phyloP scores from a whole-genome alignment of 2,329 filamentous ascomycete genomes.

The Calonectria pauciramosa region DNA sequence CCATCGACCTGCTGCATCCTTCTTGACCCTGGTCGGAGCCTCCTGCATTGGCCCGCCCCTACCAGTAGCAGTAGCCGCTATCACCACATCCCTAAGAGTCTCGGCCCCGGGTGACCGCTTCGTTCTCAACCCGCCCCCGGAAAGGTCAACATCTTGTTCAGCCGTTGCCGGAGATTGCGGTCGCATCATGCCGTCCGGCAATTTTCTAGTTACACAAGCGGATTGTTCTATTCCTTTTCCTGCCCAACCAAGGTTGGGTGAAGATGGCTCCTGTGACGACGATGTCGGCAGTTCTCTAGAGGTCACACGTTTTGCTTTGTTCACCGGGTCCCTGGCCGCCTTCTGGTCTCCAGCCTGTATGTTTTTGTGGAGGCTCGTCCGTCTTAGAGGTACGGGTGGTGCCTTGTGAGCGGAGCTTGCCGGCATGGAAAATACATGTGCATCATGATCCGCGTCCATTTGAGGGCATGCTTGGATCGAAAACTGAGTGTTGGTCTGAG shows the following conservation, averaged over 20 bases:
- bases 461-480: background rate
- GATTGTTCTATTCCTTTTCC: background rate
- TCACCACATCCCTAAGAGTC: constrained; percentile 36
- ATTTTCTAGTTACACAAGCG: background rate
- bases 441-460: constrained; percentile 9
- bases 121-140: constrained; percentile 33
- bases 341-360: background rate
- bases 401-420: constrained; percentile 14
- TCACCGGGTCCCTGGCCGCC: background rate
- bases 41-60: constrained; percentile 26
- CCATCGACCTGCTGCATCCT: constrained; percentile 45
- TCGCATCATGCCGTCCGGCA: background rate
- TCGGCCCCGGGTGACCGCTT: constrained; percentile 40
- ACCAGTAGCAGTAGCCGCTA: constrained; percentile 21
- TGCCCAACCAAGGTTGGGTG: background rate
- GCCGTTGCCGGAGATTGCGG: constrained; percentile 12
- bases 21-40: constrained; percentile 37
- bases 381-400: constrained; percentile 38
- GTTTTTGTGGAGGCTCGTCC: constrained; percentile 38
- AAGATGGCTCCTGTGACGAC: background rate
- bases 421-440: background rate
- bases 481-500: background rate
- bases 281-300: constrained; percentile 12
- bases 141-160: constrained; percentile 19
- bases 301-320: constrained; percentile 19